Evolutionary conservation across 1,284 basidiomycete genomes (phyloP).

Genomic region (Tremellales sp.): DNA sequence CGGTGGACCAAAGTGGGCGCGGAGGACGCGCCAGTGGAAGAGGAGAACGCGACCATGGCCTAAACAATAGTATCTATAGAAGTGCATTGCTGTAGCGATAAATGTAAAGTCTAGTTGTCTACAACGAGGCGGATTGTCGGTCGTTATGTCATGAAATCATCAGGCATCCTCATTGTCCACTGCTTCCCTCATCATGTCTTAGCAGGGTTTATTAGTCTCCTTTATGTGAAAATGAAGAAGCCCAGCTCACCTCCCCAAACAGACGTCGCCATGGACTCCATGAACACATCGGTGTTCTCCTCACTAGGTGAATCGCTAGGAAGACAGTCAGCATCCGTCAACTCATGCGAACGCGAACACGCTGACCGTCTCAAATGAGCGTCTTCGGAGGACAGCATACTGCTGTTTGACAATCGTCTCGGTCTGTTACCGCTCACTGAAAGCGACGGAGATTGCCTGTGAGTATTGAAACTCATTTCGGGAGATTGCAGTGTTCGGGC

Average conservation of each 20-base stretch:
- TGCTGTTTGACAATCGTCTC: conserved; percentile 18
- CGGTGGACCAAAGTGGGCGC: conserved; percentile 39
- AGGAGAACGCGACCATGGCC: conserved; percentile 17
- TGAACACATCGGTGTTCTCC: conserved; percentile 27
- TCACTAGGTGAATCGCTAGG: conserved; percentile 18
- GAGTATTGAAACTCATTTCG: conserved; percentile 3
- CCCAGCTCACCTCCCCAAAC: conserved; percentile 44
- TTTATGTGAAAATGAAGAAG: background rate
- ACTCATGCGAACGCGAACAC: no score
- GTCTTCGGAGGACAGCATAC: conserved; percentile 34
- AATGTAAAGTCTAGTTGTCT: background rate
- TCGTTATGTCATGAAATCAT: no score
- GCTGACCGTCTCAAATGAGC: conserved; percentile 28
- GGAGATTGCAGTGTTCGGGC: conserved; percentile 1
- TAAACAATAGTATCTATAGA: background rate
- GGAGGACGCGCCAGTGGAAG: conserved; percentile 28
- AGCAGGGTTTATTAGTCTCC: background rate
- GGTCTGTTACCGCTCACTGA: conserved; percentile 11
- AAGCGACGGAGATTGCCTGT: conserved; percentile 14
- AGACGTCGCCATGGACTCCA: conserved; percentile 33
- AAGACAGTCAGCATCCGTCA: background rate
- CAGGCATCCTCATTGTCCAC: conserved; percentile 31
- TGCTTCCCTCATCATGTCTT: conserved; percentile 48
- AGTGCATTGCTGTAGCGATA: background rate
- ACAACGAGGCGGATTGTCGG: no score